Evolutionary conservation across 2,329 filamentous ascomycete genomes (phyloP).

Genomic region (Ceratocystis lukuohia): DNA sequence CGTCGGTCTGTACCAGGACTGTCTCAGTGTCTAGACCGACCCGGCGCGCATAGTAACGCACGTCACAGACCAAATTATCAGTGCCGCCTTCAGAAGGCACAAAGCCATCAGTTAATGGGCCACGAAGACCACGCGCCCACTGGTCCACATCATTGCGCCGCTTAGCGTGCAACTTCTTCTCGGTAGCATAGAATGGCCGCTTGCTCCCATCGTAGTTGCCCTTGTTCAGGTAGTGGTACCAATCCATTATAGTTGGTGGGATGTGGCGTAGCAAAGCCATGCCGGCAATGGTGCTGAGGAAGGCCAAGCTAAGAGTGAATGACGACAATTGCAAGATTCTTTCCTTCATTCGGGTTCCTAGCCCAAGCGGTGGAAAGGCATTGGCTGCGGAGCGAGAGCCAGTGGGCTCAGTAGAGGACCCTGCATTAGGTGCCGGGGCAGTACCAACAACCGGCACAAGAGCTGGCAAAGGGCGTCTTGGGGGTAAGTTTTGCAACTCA

Average conservation of each 20-base stretch:
- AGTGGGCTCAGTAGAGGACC: background rate
- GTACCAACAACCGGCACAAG: background rate
- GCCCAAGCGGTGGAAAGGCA: background rate
- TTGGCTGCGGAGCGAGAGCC: background rate
- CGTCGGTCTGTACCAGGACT: slow-evolving; percentile 79
- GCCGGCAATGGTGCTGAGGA: slow-evolving; percentile 61
- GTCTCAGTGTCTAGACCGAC: slow-evolving; percentile 78
- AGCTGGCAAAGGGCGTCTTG: background rate
- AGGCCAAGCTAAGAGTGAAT: slow-evolving; percentile 62
- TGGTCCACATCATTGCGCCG: slow-evolving; percentile 44
- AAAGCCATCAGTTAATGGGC: slow-evolving; percentile 35
- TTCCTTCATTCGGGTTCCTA: slow-evolving; percentile 43
- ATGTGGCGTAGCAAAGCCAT: slow-evolving; percentile 59
- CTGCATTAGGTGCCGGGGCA: background rate
- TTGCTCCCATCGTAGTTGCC: slow-evolving; percentile 42
- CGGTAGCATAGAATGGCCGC: slow-evolving; percentile 62
- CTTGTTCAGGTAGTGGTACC: slow-evolving; percentile 42
- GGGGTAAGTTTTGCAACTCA: background rate
- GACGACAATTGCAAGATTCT: slow-evolving; percentile 52
- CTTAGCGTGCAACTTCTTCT: slow-evolving; percentile 43
- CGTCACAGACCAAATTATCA: slow-evolving; percentile 65
- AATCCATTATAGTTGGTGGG: slow-evolving; percentile 35
- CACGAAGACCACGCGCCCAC: slow-evolving; percentile 38
- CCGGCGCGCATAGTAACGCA: slow-evolving; percentile 72
- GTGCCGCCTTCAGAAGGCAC: slow-evolving; percentile 65